Evolutionary conservation across 2,329 filamentous ascomycete species (phyloP), one percentile per base, ranked within the genome.

Genomic region (Parastagonospora avenae): DNA sequence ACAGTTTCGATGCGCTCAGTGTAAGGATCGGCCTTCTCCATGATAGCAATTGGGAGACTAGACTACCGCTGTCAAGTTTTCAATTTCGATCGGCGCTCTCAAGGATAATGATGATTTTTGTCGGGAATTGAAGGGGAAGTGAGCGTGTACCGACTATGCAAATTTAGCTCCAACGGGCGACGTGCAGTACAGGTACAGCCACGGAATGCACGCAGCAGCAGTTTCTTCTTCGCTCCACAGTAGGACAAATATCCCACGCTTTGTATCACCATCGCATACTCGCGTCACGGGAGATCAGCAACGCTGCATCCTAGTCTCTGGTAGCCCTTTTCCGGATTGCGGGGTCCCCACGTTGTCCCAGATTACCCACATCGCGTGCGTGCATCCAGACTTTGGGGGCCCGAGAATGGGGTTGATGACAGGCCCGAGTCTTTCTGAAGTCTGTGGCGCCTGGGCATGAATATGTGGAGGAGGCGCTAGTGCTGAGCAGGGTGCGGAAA

Each of bases 311-410:
- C 42, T 35, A 27, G 31, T 12, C n/a, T 44, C 19, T 44, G 42
- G 42, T 37, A 44, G 42, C 32, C 32, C 6, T 44, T 44, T 44
- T 44, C 42, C 42, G 42, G n/a, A 19, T 27, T 44, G 42, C 42
- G 42, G 42, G 42, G 42, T 44, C 42, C 32, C 42, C 42, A 37
- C 42, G 19, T 28, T 29, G 9, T 28, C 32, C 42, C 42, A 44
- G 42, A 11, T 6, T 14, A 14, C 11, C 30, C 19, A 27, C 19
- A 10, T 27, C 37, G 15, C 10, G 37, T 28, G 37, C 9, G 8
- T 16, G 16, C 6, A 7, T 28, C 41, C 31, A 43, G 41, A 11
- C n/a, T 8, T 14, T 5, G 29, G 27, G 33, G 14, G 29, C 29
- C 40, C 28, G 41, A 32, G 29, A 12, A 33, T 12, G 12, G 29